Base-by-base conservation (phyloP, 768 basidiomycete genomes). In the Gloeopeniophorella convolvens region DNA sequence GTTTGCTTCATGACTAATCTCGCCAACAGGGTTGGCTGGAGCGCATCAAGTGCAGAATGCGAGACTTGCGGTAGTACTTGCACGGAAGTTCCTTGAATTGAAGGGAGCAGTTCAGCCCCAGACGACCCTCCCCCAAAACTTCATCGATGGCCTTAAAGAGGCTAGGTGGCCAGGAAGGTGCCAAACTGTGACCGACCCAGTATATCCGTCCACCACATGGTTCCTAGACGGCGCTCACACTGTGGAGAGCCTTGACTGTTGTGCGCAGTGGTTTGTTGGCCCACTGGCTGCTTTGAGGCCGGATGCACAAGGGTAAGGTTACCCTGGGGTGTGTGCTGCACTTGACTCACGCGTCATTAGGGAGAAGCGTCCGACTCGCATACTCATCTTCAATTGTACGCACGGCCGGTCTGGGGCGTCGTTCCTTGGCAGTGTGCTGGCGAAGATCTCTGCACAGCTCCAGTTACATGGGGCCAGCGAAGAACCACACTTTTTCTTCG, bases 151-250 rank as follows among this genome's bases (percentile, higher is more conserved):
- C 3, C 70, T 98, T 18, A 67, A 78, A 59, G 67, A 73, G 16
- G 76, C 92, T 3, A 78, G 72, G 52, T 99, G 96, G 95, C 94
- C 96, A 9, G 96, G 95, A 11, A 80, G 96, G 37, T 99, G 96
- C 64, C 96, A 99, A 68, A 78, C 77, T 8, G 79, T 95, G 11
- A 41, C 49, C 9, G 92, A 94, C 61, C 82, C 82, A 1, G 62
- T 57, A 13, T 63, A 76, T 32, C 42, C 66, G 1, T 60, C 66
- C 13, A 72, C 77, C 6, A 85, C 78, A 3, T 98, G 96, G 96
- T 90, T 83, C 65, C 70, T 99, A 11, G 96, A 98, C 63, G 96
- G 96, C 1, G 94, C 96, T 10, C 96, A 99, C 65, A 99, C 96
- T 0, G 68, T 77, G 11, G 96, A 98, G 63, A 96, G 92, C 61